Percentiles rank a stretch among this genome's conserved stretches.
These are phyloP conservation scores for Jaltomata sinuosa DNA, from an alignment of 257 asterid genomes.

Conservation along the genomic window DNA sequence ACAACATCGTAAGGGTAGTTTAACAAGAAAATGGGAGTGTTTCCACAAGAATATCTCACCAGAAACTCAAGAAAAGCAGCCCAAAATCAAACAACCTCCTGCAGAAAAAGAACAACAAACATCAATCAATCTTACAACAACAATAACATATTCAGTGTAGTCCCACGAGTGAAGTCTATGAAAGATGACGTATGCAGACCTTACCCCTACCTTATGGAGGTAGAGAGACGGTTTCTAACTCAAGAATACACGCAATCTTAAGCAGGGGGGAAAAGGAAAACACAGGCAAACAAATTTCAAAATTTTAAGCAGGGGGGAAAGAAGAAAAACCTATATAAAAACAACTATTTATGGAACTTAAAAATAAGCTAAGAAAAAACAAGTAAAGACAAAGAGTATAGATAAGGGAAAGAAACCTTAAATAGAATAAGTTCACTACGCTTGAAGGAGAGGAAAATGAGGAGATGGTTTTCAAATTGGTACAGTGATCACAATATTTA, in stretches of 20 bases:
- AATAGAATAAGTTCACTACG: too few relatives aligned
- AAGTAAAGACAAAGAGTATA: neutral
- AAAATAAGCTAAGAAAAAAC: neutral
- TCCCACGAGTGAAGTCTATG: too few relatives aligned
- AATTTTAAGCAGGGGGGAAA: neutral
- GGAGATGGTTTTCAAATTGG: neutral
- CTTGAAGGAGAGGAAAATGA: neutral
- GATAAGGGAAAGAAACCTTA: neutral
- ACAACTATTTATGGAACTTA: neutral
- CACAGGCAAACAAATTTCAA: neutral
- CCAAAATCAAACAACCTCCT: neutral
- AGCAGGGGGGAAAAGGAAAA: too few relatives aligned
- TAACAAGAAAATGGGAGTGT: too few relatives aligned
- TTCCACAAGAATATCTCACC: neutral
- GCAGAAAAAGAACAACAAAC: neutral
- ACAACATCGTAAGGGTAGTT: neutral
- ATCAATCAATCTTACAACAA: neutral
- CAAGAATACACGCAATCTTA: too few relatives aligned
- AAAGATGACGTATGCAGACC: too few relatives aligned
- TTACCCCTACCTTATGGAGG: too few relatives aligned
- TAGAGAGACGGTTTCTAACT: too few relatives aligned
- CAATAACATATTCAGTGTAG: neutral
- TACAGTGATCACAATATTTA: neutral
- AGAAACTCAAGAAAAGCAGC: neutral
- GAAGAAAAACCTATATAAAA: neutral